Evolutionary conservation across 129 eudicot genomes (phyloP), one percentile per base, ranked within the genome.

Genomic region (Chrysanthemum seticuspe): DNA sequence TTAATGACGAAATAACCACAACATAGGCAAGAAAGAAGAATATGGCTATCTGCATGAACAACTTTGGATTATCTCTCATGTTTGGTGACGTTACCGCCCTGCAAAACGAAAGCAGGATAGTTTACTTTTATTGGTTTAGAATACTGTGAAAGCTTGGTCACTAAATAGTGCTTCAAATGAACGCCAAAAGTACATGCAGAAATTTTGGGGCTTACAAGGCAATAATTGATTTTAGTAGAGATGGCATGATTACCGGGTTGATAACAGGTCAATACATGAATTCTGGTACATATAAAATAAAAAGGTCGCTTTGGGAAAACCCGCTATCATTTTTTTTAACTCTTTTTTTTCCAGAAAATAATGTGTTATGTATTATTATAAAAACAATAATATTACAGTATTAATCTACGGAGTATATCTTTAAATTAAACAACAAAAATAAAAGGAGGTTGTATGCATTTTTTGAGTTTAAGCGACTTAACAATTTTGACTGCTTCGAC

Each of bases 1-100:
- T 79, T 76, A 94, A 76, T 1, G 96, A 90, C 16, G 99, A 94
- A 81, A 90, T 80, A 55, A 94, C 83, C 77, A 94, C 99, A 75
- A 94, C 91, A 80, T 94, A 88, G 11, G 99, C 99, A 76, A 94
- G 86, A 77, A 94, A 88, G 89, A 94, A 88, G 84, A 94, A 90
- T 78, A 94, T 68, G 31, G 96, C 97, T 81, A 94, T 85, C 88
- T 90, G 97, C 69, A 88, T 64, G 79, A 90, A 86, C 89, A 94
- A 78, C 89, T 85, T 90, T 12, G 97, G 99, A 70, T 94, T 94
- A 77, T 94, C 99, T 79, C 99, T 83, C 97, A 94, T 83, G 85
- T 94, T 94, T 79, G 99, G 96, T 50, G 99, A 88, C 62, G 99
- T 88, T 36, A 94, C 97, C 47, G 97, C 91, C 89, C 99, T 94